Evolutionary conservation across 331 rosid species (phyloP), one percentile per base, ranked within the genome.

Genomic region (Spiraea crenata): DNA sequence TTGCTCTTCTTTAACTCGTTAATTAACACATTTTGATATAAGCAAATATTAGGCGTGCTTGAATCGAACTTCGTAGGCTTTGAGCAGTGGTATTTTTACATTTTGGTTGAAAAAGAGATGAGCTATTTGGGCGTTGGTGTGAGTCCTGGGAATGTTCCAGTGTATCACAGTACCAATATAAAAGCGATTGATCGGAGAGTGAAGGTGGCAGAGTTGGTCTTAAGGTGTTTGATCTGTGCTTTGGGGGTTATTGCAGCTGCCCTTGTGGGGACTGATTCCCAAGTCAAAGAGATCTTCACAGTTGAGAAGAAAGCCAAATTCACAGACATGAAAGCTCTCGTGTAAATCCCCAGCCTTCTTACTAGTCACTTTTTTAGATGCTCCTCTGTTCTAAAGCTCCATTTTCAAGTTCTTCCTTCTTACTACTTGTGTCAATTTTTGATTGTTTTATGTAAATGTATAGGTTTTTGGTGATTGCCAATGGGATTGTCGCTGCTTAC

Each of bases 201-300:
- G 58, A 89, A 75, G 71, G 79, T 93, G 50, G 83, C 84, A 0
- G 98, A 93, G 70, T 67, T 93, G 82, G 88, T 87, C 15, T 68
- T 93, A 50, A 87, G 97, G 76, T 87, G 75, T 76, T 66, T 87
- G 59, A 89, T 85, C 19, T 80, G 84, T 76, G 85, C 81, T 44
- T 76, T 89, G 4, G 92, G 91, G 37, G 74, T 90, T 77, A 82
- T 87, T 70, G 84, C 91, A 10, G 84, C 89, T 73, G 82, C 91
- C 79, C 97, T 93, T 80, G 82, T 93, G 41, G 96, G 69, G 10
- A 90, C 97, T 77, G 98, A 93, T 84, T 49, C 96, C 11, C 89
- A 93, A 77, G 84, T 87, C 79, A 80, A 35, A 55, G 82, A 59
- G 66, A 82, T 93, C 73, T 87, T 93, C 82, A 37, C 96, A 9